Evolutionary conservation across 2,329 filamentous ascomycete genomes (phyloP).

Genomic region (Hypoxylon sp.): DNA sequence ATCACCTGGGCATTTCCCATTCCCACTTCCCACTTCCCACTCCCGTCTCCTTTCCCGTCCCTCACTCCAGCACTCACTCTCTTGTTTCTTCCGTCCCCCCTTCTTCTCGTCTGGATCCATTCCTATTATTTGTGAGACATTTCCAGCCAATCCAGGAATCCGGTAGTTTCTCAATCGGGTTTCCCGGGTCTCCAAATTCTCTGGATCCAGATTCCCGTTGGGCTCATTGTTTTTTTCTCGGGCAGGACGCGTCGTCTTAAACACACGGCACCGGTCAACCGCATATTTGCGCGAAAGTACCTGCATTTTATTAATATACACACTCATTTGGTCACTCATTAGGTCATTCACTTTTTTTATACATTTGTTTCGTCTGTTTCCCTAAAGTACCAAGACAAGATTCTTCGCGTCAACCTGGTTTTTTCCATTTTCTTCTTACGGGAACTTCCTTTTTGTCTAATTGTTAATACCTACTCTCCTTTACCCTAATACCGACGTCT

Average conservation of each 20-base stretch:
- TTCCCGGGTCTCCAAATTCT: slow-evolving; percentile 43
- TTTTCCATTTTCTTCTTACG: slow-evolving; percentile 28
- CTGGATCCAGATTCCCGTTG: slow-evolving; percentile 46
- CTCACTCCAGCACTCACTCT: slow-evolving; percentile 27
- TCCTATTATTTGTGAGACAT: slow-evolving; percentile 49
- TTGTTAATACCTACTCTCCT: slow-evolving; percentile 40
- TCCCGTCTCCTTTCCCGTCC: slow-evolving; percentile 32
- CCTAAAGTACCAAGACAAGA: slow-evolving; percentile 24
- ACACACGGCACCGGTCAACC: slow-evolving; percentile 35
- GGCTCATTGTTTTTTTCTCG: slow-evolving; percentile 46
- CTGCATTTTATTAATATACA: slow-evolving; percentile 38
- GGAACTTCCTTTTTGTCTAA: slow-evolving; percentile 38
- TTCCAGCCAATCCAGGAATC: slow-evolving; percentile 44
- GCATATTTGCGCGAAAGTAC: slow-evolving; percentile 30
- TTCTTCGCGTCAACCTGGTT: slow-evolving; percentile 29
- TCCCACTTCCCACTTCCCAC: slow-evolving; percentile 7
- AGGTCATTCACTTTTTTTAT: slow-evolving; percentile 27
- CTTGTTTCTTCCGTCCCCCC: slow-evolving; percentile 42
- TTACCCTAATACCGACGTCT: slow-evolving; percentile 23
- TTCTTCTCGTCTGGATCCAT: slow-evolving; percentile 43
- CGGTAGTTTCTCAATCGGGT: slow-evolving; percentile 25
- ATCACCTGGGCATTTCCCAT: neutral
- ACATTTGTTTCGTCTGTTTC: slow-evolving; percentile 19
- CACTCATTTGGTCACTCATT: slow-evolving; percentile 42
- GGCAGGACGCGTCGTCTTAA: slow-evolving; percentile 43